phyloP scores from a whole-genome alignment of 75 land plant species.

The Azolla pinnata region DNA sequence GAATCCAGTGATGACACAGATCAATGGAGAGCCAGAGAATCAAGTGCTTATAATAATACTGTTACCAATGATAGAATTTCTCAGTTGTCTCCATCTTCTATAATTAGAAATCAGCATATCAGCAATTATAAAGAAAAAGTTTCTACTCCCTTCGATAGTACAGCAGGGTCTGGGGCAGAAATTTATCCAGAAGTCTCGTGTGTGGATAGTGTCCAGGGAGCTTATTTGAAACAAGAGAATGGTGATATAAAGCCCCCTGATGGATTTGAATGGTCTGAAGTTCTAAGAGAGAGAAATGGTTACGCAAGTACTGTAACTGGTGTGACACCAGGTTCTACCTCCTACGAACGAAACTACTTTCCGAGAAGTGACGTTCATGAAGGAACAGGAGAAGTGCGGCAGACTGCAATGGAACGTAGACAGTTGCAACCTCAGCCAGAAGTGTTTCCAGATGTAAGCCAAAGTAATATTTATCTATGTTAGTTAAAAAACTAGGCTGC shows the following conservation, averaged over 20 bases:
- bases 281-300: not conserved
- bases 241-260: not conserved
- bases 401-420: no score
- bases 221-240: not conserved
- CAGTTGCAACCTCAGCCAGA: no score
- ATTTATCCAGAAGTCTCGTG: not conserved
- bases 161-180: not conserved
- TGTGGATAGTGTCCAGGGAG: not conserved
- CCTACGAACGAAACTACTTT: no score
- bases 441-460: no score
- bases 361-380: no score
- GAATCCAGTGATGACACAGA: conserved; percentile 36
- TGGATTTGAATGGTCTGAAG: conserved; percentile 3
- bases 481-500: no score
- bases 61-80: not conserved
- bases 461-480: no score
- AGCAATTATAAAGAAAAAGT: no score
- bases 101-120: no score
- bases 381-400: no score
- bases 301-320: not conserved
- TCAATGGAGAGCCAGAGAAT: conserved; percentile 12
- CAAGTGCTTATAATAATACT: not conserved
- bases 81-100: no score
- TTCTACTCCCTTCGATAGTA: not conserved
- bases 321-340: no score